phyloP scores from a whole-genome alignment of 2,329 filamentous ascomycete species.

The Cladorrhinum sp. region DNA sequence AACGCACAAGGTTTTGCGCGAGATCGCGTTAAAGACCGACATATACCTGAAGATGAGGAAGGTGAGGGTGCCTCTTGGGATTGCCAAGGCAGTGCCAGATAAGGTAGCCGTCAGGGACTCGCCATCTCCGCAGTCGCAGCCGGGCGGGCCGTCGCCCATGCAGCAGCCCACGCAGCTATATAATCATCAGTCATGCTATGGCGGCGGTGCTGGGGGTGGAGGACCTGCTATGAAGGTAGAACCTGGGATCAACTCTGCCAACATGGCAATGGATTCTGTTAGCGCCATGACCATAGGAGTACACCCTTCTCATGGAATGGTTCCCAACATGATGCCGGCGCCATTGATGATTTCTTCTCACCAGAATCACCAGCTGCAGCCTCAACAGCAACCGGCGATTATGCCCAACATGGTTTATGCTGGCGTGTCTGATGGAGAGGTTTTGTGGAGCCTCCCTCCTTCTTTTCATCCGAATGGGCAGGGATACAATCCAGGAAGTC shows the following conservation, averaged over 20 bases:
- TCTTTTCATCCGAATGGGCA: constrained; percentile 13
- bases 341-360: neutral
- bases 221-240: neutral
- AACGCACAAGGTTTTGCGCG: constrained; percentile 56
- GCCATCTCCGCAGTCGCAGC: constrained; percentile 23
- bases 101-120: constrained; percentile 36
- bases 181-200: constrained; percentile 4
- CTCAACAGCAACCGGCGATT: constrained; percentile 8
- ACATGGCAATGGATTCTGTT: neutral
- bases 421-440: constrained; percentile 48
- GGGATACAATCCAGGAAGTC: constrained; percentile 35
- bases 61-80: constrained; percentile 50
- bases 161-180: constrained; percentile 19
- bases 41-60: constrained; percentile 59
- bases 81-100: constrained; percentile 38
- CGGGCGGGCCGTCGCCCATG: neutral
- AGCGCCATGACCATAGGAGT: neutral
- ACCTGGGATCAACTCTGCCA: neutral
- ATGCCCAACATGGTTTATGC: constrained; percentile 41
- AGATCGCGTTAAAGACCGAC: constrained; percentile 59
- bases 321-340: neutral
- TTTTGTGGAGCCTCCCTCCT: constrained; percentile 43
- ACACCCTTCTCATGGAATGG: neutral
- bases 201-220: neutral
- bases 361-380: neutral